These are phyloP conservation scores for Adiantum capillusveneris DNA, from an alignment of 75 land plant species.

Conservation along the genomic window DNA sequence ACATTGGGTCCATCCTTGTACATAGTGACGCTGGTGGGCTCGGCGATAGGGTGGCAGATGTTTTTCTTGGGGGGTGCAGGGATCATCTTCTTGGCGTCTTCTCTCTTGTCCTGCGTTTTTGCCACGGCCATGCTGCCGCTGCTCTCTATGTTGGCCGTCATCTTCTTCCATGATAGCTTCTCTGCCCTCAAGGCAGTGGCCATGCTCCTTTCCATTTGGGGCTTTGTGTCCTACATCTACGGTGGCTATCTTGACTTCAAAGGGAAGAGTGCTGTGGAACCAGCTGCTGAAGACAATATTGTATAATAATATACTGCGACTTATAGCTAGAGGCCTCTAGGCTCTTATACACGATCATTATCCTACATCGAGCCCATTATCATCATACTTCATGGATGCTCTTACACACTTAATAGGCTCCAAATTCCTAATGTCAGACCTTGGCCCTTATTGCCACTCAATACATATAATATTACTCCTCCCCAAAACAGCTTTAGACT, in stretches of 20 bases:
- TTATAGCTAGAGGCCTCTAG: no score
- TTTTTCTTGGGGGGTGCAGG: conserved; percentile 8
- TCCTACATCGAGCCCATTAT: no score
- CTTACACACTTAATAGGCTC: no score
- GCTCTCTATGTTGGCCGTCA: conserved; percentile 11
- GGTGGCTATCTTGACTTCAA: conserved; percentile 16
- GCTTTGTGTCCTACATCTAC: conserved; percentile 28
- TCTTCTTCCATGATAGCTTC: conserved; percentile 21
- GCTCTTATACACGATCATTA: no score
- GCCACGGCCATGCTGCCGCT: conserved; percentile 14
- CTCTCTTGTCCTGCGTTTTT: conserved; percentile 17
- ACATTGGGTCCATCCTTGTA: conserved; percentile 13
- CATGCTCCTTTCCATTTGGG: conserved; percentile 26
- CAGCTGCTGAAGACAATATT: background rate
- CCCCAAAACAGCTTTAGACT: no score
- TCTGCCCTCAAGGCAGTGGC: conserved; percentile 20
- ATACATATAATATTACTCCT: no score
- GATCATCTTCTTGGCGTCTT: conserved; percentile 12
- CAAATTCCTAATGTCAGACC: no score
- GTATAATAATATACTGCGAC: no score
- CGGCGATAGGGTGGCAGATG: conserved; percentile 22
- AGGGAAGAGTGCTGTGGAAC: background rate
- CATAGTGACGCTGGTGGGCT: conserved; percentile 7
- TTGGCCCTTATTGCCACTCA: no score
- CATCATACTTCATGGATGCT: no score